These are phyloP conservation scores for Chlorella sp. DNA, from an alignment of 139 green algal genomes.

Conservation along the genomic window DNA sequence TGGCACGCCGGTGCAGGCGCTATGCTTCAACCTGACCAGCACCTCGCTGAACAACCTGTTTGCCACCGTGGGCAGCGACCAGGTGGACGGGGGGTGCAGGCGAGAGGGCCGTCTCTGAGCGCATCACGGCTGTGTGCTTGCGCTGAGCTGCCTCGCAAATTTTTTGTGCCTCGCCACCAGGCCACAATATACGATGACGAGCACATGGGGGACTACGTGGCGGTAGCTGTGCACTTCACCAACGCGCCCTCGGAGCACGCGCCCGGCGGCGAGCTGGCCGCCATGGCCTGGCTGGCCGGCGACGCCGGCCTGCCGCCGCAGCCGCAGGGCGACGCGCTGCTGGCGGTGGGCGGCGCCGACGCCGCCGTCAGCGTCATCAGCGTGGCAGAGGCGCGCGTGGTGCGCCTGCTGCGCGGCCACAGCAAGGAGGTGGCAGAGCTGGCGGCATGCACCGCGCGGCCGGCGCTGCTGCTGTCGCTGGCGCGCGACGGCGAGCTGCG, in stretches of 20 bases:
- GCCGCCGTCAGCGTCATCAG: constrained; percentile 66
- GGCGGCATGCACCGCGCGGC: constrained; percentile 7
- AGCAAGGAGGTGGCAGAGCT: constrained; percentile 53
- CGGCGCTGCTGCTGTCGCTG: constrained; percentile 56
- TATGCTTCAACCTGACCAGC: constrained; percentile 51
- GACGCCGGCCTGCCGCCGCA: constrained; percentile 26
- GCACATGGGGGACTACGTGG: constrained; percentile 71
- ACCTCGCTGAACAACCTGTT: constrained; percentile 48
- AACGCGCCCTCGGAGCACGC: constrained; percentile 47
- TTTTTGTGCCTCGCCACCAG: constrained; percentile 19
- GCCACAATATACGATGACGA: constrained; percentile 72
- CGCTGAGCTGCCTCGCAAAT: background rate
- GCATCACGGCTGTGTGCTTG: background rate
- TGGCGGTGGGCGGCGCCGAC: constrained; percentile 63
- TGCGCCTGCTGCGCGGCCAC: constrained; percentile 55
- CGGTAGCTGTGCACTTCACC: constrained; percentile 63
- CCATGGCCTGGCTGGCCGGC: constrained; percentile 48
- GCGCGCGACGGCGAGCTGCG: constrained; percentile 45
- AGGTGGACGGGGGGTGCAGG: constrained; percentile 30
- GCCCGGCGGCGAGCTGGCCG: constrained; percentile 49
- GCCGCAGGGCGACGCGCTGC: constrained; percentile 56
- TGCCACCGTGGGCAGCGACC: constrained; percentile 60
- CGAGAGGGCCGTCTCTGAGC: background rate
- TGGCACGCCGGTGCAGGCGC: constrained; percentile 32
- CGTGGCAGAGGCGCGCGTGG: constrained; percentile 56